These are phyloP conservation scores for Psilocybe cubensis DNA, from an alignment of 768 basidiomycete genomes.

Conservation along the genomic window DNA sequence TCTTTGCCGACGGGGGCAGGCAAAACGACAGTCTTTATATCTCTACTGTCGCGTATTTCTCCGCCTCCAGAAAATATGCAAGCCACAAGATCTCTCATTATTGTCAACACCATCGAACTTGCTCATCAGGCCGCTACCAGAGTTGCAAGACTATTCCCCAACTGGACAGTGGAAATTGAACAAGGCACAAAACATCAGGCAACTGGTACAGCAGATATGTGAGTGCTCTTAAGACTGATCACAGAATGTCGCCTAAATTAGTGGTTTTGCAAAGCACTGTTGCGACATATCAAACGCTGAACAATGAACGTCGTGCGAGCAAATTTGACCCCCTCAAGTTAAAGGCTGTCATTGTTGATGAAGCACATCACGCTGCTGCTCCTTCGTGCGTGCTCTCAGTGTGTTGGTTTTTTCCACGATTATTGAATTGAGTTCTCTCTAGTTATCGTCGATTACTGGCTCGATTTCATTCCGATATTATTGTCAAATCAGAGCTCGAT, in stretches of 20 bases:
- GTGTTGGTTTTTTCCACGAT: not conserved
- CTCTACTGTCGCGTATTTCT: constrained; percentile 68
- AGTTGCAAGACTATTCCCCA: constrained; percentile 64
- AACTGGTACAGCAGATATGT: constrained; percentile 86
- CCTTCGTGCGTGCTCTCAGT: constrained; percentile 64
- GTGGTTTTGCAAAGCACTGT: constrained; percentile 60
- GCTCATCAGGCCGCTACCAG: constrained; percentile 85
- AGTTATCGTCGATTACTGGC: constrained; percentile 86
- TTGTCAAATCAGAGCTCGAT: constrained; percentile 27
- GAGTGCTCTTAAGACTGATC: constrained; percentile 29
- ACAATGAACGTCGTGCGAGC: constrained; percentile 59
- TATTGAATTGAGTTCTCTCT: not conserved
- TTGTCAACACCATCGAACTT: constrained; percentile 90
- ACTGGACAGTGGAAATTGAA: constrained; percentile 89
- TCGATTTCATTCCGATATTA: constrained; percentile 73
- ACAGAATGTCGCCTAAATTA: not conserved
- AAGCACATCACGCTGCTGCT: constrained; percentile 95
- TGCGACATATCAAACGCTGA: constrained; percentile 87
- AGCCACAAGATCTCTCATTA: constrained; percentile 69
- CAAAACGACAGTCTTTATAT: constrained; percentile 93
- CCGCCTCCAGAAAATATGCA: constrained; percentile 42
- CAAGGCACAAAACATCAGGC: constrained; percentile 80
- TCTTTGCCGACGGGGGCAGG: constrained; percentile 85
- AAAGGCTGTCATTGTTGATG: constrained; percentile 86
- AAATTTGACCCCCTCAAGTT: constrained; percentile 74